Percentiles rank a stretch among this genome's conserved stretches.
Evolutionary conservation across 2,329 filamentous ascomycete genomes (phyloP).

Genomic region (Cytospora schulzeri): DNA sequence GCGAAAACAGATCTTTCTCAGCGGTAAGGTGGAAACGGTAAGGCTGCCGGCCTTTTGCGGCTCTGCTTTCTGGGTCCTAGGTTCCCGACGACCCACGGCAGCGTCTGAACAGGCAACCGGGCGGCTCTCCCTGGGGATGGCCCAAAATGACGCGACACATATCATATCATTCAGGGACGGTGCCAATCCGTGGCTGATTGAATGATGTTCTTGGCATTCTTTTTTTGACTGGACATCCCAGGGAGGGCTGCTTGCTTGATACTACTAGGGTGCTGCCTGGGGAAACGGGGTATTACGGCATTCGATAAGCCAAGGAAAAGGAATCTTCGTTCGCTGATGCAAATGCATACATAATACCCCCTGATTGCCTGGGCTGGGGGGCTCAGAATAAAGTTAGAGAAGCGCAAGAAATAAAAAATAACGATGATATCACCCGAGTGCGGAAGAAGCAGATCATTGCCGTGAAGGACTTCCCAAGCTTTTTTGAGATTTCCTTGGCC

Average conservation of each 20-base stretch:
- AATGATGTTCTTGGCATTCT: no score
- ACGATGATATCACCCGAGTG: slow-evolving; percentile 15
- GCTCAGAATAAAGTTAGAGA: slow-evolving; percentile 6
- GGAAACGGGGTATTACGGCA: slow-evolving; percentile 4
- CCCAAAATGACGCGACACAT: slow-evolving; percentile 18
- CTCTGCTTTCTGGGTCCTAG: slow-evolving; percentile 11
- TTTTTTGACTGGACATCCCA: not conserved
- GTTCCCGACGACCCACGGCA: slow-evolving; percentile 1
- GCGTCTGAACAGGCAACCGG: slow-evolving; percentile 16
- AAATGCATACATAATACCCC: slow-evolving; percentile 5
- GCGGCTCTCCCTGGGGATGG: slow-evolving; percentile 5
- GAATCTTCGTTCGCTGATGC: not conserved
- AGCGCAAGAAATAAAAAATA: slow-evolving; percentile 3
- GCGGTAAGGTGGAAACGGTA: slow-evolving; percentile 24
- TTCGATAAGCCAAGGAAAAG: not conserved
- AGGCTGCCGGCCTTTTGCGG: slow-evolving; percentile 21
- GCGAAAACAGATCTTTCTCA: slow-evolving; percentile 27
- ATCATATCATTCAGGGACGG: no score
- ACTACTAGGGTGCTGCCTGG: slow-evolving; percentile 9
- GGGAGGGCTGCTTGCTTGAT: slow-evolving; percentile 11
- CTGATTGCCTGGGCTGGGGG: not conserved
- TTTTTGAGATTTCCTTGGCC: not conserved
- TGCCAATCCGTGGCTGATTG: no score
- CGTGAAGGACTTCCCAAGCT: not conserved
- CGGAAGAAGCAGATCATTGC: not conserved